Percentiles rank a stretch among this genome's conserved stretches.
Conservation (phyloP, 371 early-diverging fungal genomes). For the Mortierella sp. region DNA sequence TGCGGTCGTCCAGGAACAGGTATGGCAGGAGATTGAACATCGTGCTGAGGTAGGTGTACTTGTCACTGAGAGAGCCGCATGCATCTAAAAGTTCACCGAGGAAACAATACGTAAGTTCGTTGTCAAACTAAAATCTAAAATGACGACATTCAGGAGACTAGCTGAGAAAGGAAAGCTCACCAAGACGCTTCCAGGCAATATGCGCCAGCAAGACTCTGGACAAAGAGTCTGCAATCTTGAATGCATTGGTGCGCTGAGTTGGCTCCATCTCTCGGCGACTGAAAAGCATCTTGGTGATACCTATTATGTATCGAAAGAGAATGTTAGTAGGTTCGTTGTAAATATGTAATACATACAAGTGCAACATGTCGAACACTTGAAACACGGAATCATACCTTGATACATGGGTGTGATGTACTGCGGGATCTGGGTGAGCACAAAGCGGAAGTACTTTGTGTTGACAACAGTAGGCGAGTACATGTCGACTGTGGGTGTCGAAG, state of each 20-base stretch:
- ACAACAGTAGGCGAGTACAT: slow-evolving; percentile 71
- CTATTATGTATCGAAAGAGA: slow-evolving; percentile 37
- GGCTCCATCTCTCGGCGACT: slow-evolving; percentile 71
- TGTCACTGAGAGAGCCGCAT: slow-evolving; percentile 44
- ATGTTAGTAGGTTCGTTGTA: too few relatives aligned
- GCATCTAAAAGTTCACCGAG: not conserved
- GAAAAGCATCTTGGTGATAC: slow-evolving; percentile 75
- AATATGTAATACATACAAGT: too few relatives aligned
- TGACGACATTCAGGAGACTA: too few relatives aligned
- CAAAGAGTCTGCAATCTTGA: slow-evolving; percentile 69
- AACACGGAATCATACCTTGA: slow-evolving; percentile 64
- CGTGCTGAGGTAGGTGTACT: slow-evolving; percentile 67
- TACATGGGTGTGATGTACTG: slow-evolving; percentile 74
- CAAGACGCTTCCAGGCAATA: slow-evolving; percentile 62
- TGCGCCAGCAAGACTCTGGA: slow-evolving; percentile 66
- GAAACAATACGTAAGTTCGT: not conserved
- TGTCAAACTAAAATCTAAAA: too few relatives aligned
- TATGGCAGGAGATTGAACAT: slow-evolving; percentile 65
- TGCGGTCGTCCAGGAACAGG: slow-evolving; percentile 67
- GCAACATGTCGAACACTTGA: too few relatives aligned
- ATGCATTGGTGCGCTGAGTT: slow-evolving; percentile 67
- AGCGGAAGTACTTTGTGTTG: slow-evolving; percentile 78
- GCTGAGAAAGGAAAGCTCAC: slow-evolving; percentile 6
- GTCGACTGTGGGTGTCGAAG: slow-evolving; percentile 55
- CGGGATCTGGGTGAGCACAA: slow-evolving; percentile 77